Conservation (phyloP, 805 yeast genomes). For the Cyberlindnera mycetangii region DNA sequence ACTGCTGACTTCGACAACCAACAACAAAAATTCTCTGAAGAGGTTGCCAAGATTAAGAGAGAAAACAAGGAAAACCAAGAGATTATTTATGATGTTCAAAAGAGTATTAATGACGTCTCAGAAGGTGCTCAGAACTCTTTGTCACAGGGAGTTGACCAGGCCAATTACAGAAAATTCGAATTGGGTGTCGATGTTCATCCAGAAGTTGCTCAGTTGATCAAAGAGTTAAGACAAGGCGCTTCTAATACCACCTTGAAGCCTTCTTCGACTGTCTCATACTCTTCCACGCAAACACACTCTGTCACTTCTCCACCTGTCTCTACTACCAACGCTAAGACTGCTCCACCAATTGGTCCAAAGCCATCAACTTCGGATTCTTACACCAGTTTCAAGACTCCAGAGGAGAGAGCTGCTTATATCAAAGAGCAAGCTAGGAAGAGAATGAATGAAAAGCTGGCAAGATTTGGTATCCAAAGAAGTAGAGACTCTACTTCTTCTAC, state of each 20-base stretch:
- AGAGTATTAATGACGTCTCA: constrained; percentile 61
- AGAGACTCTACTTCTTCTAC: constrained; percentile 15
- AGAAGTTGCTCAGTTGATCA: constrained; percentile 62
- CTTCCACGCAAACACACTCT: neutral
- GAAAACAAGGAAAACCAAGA: constrained; percentile 56
- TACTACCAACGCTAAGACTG: constrained; percentile 15
- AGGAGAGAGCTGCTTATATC: constrained; percentile 73
- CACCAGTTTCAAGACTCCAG: constrained; percentile 43
- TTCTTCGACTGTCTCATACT: constrained; percentile 4
- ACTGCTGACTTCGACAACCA: constrained; percentile 37
- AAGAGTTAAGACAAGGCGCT: constrained; percentile 38
- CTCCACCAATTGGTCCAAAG: constrained; percentile 21
- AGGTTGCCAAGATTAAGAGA: constrained; percentile 45
- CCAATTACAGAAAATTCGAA: constrained; percentile 73
- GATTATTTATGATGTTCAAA: constrained; percentile 68
- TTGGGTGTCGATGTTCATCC: constrained; percentile 73
- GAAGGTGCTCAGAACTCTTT: constrained; percentile 36
- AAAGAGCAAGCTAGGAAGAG: constrained; percentile 79
- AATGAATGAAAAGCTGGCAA: constrained; percentile 84
- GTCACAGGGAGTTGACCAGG: constrained; percentile 35
- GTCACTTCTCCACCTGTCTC: neutral
- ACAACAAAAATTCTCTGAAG: constrained; percentile 43
- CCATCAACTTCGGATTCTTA: constrained; percentile 26
- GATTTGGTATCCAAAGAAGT: constrained; percentile 55
- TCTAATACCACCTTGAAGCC: constrained; percentile 7